Evolutionary conservation across 2,329 filamentous ascomycete species (phyloP).

Genomic region (Rhexocercosporidium sp.): DNA sequence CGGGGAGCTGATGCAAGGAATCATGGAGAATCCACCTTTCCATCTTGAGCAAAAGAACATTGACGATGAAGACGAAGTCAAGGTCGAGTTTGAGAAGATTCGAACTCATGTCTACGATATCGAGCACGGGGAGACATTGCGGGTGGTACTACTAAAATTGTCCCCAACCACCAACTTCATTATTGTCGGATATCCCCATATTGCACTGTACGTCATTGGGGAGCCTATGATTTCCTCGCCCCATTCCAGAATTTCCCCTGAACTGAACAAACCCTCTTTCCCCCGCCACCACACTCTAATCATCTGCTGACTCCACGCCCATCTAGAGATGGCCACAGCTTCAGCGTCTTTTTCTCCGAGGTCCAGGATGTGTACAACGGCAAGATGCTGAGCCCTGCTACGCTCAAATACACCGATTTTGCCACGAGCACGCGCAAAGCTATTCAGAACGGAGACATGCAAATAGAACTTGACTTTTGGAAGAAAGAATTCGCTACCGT

Average conservation of each 20-base stretch:
- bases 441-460: conserved; percentile 38
- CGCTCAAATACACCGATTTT: conserved; percentile 46
- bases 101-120: not conserved
- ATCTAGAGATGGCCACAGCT: conserved; percentile 53
- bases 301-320: no score
- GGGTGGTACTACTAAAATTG: not conserved
- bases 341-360: conserved; percentile 49
- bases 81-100: not conserved
- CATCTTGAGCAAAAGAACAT: not conserved
- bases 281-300: no score
- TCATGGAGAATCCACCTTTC: not conserved
- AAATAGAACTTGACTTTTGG: conserved; percentile 45
- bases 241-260: no score
- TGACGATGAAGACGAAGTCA: not conserved
- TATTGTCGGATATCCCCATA: conserved; percentile 53
- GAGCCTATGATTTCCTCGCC: no score
- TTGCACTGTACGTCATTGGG: no score
- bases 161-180: conserved; percentile 44
- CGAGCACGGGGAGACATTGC: not conserved
- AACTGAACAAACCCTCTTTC: no score
- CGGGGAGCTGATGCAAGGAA: conserved; percentile 19
- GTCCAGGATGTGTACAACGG: conserved; percentile 49
- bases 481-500: conserved; percentile 31
- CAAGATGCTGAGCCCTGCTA: conserved; percentile 26
- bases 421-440: conserved; percentile 41